Conservation (phyloP, 495 filamentous ascomycete species). For the Trichoderma gamsii region DNA sequence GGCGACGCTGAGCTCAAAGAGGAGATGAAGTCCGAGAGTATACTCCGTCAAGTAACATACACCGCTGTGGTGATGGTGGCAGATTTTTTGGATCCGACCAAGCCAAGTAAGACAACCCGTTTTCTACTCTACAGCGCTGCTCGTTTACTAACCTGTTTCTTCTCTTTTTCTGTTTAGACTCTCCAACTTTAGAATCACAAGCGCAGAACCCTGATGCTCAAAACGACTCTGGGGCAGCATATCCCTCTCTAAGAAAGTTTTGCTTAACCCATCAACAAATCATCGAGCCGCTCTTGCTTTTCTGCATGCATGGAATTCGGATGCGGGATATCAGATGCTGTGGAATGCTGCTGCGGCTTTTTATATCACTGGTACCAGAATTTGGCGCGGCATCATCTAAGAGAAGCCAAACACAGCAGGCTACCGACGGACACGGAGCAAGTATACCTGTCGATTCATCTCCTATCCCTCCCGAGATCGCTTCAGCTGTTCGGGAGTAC, state of each 20-base stretch:
- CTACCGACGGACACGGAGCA: background rate
- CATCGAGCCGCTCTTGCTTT: conserved; percentile 80
- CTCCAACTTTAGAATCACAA: background rate
- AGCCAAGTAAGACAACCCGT: conserved; percentile 39
- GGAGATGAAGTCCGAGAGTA: conserved; percentile 98
- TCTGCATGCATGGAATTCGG: conserved; percentile 82
- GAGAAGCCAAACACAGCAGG: background rate
- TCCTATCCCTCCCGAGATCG: conserved; percentile 42
- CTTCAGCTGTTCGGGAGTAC: conserved; percentile 77
- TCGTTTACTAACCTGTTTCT: conserved; percentile 19
- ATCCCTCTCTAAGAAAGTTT: conserved; percentile 63
- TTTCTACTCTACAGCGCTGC: background rate
- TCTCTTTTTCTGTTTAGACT: background rate
- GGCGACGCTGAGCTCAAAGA: conserved; percentile 64
- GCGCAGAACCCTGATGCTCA: background rate
- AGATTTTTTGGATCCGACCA: conserved; percentile 72
- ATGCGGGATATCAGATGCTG: conserved; percentile 90
- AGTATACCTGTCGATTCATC: conserved; percentile 27
- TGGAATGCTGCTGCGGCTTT: conserved; percentile 73
- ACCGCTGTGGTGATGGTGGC: conserved; percentile 87
- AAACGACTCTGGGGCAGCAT: conserved; percentile 21
- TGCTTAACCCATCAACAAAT: conserved; percentile 72
- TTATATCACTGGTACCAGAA: conserved; percentile 75
- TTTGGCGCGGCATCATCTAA: conserved; percentile 37
- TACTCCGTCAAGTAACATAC: conserved; percentile 87